Evolutionary conservation across 73 alveolate species (phyloP).

Genomic region (Paramecium tetraurelia): DNA sequence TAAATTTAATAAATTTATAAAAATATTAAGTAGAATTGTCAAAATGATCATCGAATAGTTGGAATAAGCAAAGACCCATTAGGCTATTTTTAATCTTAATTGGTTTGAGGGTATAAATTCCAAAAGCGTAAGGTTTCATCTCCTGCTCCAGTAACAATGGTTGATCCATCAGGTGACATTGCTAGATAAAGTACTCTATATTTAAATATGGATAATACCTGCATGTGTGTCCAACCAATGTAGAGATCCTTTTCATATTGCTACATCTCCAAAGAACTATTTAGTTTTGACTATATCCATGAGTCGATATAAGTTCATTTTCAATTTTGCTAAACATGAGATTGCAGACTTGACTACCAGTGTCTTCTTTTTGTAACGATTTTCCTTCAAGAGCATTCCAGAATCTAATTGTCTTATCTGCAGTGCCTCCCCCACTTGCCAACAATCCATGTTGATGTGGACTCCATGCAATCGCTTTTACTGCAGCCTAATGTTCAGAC

Average conservation of each 20-base stretch:
- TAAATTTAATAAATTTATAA: neutral
- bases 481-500: constrained; percentile 97
- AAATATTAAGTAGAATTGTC: neutral
- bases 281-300: constrained; percentile 97
- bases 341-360: constrained; percentile 98
- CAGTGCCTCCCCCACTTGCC: constrained; percentile 99
- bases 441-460: constrained; percentile 98
- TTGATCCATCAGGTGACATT: constrained; percentile 84
- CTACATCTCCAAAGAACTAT: constrained; percentile 95
- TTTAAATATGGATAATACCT: neutral
- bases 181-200: constrained; percentile 62
- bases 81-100: neutral
- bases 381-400: constrained; percentile 94
- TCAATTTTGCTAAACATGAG: constrained; percentile 93
- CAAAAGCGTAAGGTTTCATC: constrained; percentile 83
- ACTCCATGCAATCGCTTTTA: constrained; percentile 99
- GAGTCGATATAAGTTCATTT: constrained; percentile 97
- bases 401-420: constrained; percentile 98
- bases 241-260: constrained; percentile 90
- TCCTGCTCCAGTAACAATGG: constrained; percentile 84
- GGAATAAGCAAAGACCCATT: neutral
- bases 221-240: constrained; percentile 81
- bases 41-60: neutral
- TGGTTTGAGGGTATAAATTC: constrained; percentile 68
- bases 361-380: constrained; percentile 81